Evolutionary conservation across 1,139 yeast species (phyloP), one percentile per base, ranked within the genome.

Genomic region (Kurtzmaniella quercitrusa): DNA sequence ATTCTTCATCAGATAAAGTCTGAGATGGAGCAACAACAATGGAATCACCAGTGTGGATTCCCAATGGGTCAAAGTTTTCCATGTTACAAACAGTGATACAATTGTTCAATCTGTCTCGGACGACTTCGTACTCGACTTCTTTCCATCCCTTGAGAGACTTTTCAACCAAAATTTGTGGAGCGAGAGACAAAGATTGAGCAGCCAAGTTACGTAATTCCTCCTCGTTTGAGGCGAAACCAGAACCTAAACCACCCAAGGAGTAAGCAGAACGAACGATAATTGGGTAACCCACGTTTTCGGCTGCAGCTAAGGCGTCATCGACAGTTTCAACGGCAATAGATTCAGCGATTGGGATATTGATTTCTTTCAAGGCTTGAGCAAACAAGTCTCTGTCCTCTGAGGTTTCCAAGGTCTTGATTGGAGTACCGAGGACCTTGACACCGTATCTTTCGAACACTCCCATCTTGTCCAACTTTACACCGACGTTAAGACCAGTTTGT

Each of bases 21-120:
- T 93, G 98, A 37, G 98, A 90, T 43, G 98, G 98, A 45, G 98
- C 98, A 59, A 93, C 97, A 44, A 93, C 98, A 60, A 93, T 93
- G 39, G 98, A 93, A 66, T 93, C 98, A 73, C 98, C 98, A 48
- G 98, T 93, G 69, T 93, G 98, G 56, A 94, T 85, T 57, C 98
- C 98, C 58, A 93, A 79, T 39, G 98, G 98, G 67, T 93, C 98
- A 57, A 93, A 93, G 72, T 93, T 93, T 72, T 93, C 98, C 98
- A 93, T 93, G 70, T 93, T 93, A 77, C 98, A 93, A 42, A 93
- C 98, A 40, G 98, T 93, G 62, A 93, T 93, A 79, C 98, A 93
- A 77, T 93, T 93, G 54, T 85, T 96, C 49, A 85, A 91, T 58
- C 95, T 80, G 68, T 93, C 98, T 68, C 98, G 88, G 46, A 93